A percentile compares a stretch with the other conserved stretches of the same genome.
Conservation (phyloP, 306 rosid species). For the Cyamopsis tetragonoloba region DNA sequence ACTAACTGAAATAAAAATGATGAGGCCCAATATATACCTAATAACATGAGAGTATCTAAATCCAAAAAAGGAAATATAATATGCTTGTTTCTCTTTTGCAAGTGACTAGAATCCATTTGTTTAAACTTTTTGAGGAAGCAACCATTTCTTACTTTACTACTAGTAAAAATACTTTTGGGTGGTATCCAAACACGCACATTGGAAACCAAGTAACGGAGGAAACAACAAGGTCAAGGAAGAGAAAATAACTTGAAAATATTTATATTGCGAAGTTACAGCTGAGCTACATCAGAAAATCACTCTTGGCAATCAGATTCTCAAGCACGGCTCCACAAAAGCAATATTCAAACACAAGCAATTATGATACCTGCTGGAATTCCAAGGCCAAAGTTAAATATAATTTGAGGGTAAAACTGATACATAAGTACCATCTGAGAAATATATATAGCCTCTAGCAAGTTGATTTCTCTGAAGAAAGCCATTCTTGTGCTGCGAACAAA, state of each 20-base stretch:
- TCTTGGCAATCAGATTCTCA: background rate
- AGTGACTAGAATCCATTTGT: too few species aligned
- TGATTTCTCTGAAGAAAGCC: constrained; percentile 57
- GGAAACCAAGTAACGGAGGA: background rate
- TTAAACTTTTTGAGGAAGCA: too few species aligned
- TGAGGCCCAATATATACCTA: too few species aligned
- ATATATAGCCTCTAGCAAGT: constrained; percentile 21
- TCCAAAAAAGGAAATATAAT: too few species aligned
- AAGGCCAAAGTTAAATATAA: background rate
- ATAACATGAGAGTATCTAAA: too few species aligned
- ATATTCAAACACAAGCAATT: constrained; percentile 14
- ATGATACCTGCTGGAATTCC: background rate
- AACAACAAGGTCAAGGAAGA: constrained; percentile 7
- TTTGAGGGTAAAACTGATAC: background rate
- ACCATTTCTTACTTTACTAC: too few species aligned
- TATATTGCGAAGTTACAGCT: background rate
- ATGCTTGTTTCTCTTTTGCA: too few species aligned
- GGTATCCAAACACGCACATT: too few species aligned
- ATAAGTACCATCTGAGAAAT: constrained; percentile 16
- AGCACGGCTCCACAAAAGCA: background rate
- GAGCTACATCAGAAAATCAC: constrained; percentile 19
- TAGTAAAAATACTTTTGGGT: too few species aligned
- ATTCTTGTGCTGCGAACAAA: constrained; percentile 51
- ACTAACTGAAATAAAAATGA: too few species aligned
- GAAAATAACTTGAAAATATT: background rate